Base-by-base conservation (phyloP, 495 filamentous ascomycete genomes). In the Ascobolus immersus region DNA sequence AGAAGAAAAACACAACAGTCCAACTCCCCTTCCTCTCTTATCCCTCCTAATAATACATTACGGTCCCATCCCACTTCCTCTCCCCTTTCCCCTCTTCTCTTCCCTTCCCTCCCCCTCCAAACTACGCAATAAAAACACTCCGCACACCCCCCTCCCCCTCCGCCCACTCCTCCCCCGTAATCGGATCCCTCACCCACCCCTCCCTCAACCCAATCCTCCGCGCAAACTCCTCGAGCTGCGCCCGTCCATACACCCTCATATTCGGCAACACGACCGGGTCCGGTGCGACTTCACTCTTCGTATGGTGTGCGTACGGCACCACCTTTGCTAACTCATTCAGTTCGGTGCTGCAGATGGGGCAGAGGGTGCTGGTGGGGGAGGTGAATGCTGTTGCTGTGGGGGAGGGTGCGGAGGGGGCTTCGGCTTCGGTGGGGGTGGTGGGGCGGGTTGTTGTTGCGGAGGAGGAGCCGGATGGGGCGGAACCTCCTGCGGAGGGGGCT, bases 271-370 rank as follows among this genome's bases (percentile, higher is more conserved):
- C 61, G 14, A 92, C 64, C 6, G 82, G 62, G 44, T 94, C 84
- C 22, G 60, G 69, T 49, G 91, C 81, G 15, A 93, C 73, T 39
- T 76, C 72, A 49, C 81, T 92, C 58, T 89, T 86, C 28, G 71
- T 74, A 49, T 96, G 86, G 41, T 90, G 74, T 15, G 86, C 86
- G 45, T 93, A 92, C 10, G 86, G 86, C 37, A 94, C 71, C 45
- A 70, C 71, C 25, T 71, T 61, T 11, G 86, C 86, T 21, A 96
- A 62, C 39, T 77, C 77, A 51, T 96, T 93, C 35, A 96, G 61
- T 51, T 96, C 86, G 2, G 73, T 86, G 24, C 71, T 78, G 56
- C 86, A 96, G 48, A 94, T 94, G 4, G 86, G 89, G 44, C 86
- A 96, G 28, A 91, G 67, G 21, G 66, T 62, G 6, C 65, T 72